Conservation (phyloP, 495 filamentous ascomycete species). For the Aspergillus steynii region DNA sequence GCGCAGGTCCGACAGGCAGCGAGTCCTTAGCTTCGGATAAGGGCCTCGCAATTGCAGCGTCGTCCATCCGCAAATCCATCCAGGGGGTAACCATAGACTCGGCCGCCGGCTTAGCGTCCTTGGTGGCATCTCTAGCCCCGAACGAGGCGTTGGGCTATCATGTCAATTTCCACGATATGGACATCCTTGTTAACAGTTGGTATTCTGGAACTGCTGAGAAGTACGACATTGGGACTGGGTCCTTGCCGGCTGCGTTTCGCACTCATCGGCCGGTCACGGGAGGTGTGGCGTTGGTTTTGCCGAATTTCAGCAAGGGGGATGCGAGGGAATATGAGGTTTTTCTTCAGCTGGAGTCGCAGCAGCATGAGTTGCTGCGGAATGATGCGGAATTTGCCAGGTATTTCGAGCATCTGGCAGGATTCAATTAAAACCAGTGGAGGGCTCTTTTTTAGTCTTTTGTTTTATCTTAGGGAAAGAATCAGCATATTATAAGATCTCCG, state of each 20-base stretch:
- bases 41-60: conserved; percentile 20
- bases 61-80: conserved; percentile 23
- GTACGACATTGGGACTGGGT: conserved; percentile 23
- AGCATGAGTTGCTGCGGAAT: conserved; percentile 18
- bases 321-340: conserved; percentile 22
- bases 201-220: conserved; percentile 23
- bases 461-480: too few relatives aligned
- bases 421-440: background rate
- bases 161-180: conserved; percentile 26
- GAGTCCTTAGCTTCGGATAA: conserved; percentile 12
- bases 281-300: conserved; percentile 21
- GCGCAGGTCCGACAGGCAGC: conserved; percentile 17
- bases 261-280: conserved; percentile 12
- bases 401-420: conserved; percentile 21
- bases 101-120: conserved; percentile 3
- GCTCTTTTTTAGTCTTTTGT: too few relatives aligned
- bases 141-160: conserved; percentile 19
- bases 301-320: conserved; percentile 18
- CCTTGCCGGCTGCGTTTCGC: conserved; percentile 19
- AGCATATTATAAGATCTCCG: too few relatives aligned
- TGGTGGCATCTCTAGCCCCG: conserved; percentile 19
- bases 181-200: conserved; percentile 28
- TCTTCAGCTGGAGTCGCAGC: conserved; percentile 19
- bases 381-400: conserved; percentile 26
- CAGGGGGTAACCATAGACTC: background rate